Percentiles rank a stretch among this genome's conserved stretches.
phyloP scores from a whole-genome alignment of 805 yeast species.

The Komagataella pastoris region DNA sequence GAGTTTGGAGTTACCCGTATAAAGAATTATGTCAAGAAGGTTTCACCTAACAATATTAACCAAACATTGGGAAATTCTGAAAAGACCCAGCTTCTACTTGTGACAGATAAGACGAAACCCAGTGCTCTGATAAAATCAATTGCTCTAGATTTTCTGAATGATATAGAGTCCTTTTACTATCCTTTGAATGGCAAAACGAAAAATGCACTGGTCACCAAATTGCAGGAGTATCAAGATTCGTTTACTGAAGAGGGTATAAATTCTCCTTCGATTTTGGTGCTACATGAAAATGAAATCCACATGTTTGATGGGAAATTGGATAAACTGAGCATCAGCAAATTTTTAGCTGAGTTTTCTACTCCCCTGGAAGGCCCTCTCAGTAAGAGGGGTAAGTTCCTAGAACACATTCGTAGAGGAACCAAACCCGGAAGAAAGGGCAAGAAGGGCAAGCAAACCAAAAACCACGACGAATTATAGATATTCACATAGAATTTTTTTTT shows the following conservation, averaged over 20 bases:
- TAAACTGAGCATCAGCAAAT: constrained; percentile 18
- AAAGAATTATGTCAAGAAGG: constrained; percentile 50
- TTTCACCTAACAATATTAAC: constrained; percentile 4
- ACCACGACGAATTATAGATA: not conserved
- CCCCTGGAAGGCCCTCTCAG: constrained; percentile 22
- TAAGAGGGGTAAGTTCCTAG: constrained; percentile 7
- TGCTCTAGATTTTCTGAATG: constrained; percentile 54
- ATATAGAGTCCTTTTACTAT: constrained; percentile 32
- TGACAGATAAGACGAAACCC: constrained; percentile 33
- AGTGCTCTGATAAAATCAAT: constrained; percentile 49
- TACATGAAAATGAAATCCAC: constrained; percentile 10
- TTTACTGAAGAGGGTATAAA: constrained; percentile 8
- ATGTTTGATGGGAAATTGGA: constrained; percentile 14
- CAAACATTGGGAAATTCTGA: constrained; percentile 2
- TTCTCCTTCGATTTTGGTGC: constrained; percentile 9
- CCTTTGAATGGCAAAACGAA: constrained; percentile 13
- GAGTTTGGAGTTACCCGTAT: constrained; percentile 43
- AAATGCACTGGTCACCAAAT: not conserved
- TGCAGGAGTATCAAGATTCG: constrained; percentile 9
- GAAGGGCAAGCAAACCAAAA: not conserved
- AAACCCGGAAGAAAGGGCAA: not conserved
- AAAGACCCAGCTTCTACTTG: constrained; percentile 31
- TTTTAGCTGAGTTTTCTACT: constrained; percentile 14
- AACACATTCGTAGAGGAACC: not conserved
- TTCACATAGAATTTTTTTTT: not conserved